Conservation (phyloP, 2,329 filamentous ascomycete genomes). For the Penicillium sp. region DNA sequence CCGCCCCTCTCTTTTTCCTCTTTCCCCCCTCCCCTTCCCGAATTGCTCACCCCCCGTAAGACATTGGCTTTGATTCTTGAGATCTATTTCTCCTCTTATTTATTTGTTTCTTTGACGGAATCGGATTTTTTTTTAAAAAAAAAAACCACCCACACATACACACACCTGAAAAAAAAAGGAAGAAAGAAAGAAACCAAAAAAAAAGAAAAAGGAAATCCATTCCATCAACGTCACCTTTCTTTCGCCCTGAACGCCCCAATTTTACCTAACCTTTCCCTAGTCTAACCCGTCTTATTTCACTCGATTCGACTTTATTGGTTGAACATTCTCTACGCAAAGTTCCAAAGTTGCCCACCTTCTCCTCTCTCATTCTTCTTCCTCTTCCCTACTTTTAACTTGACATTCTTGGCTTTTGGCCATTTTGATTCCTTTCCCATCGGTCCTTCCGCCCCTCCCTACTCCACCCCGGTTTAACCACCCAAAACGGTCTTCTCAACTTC, state of each 20-base stretch:
- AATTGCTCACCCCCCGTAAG: conserved; percentile 12
- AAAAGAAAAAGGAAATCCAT: conserved; percentile 1
- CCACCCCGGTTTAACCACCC: conserved; percentile 42
- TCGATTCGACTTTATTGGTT: conserved; percentile 16
- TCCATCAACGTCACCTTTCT: conserved; percentile 11
- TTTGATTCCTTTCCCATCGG: conserved; percentile 34
- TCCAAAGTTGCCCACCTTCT: conserved; percentile 22
- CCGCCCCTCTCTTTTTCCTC: conserved; percentile 23
- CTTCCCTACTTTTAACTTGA: conserved; percentile 21
- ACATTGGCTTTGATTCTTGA: conserved; percentile 11
- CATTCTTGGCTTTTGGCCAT: conserved; percentile 35
- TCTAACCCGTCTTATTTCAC: conserved; percentile 18
- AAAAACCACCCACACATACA: no score
- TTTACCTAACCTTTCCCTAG: conserved; percentile 22
- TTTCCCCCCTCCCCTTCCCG: conserved; percentile 14
- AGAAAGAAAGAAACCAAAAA: background rate
- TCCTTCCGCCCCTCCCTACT: conserved; percentile 37
- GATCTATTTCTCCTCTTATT: background rate
- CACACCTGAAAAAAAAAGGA: background rate
- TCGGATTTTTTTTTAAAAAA: background rate
- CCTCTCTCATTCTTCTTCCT: conserved; percentile 20
- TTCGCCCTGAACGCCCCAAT: conserved; percentile 16
- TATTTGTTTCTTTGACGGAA: background rate
- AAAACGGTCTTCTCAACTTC: conserved; percentile 53
- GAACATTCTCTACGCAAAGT: conserved; percentile 22